Conservation (phyloP, 2,329 filamentous ascomycete species). For the Microcyclospora tardicrescens region DNA sequence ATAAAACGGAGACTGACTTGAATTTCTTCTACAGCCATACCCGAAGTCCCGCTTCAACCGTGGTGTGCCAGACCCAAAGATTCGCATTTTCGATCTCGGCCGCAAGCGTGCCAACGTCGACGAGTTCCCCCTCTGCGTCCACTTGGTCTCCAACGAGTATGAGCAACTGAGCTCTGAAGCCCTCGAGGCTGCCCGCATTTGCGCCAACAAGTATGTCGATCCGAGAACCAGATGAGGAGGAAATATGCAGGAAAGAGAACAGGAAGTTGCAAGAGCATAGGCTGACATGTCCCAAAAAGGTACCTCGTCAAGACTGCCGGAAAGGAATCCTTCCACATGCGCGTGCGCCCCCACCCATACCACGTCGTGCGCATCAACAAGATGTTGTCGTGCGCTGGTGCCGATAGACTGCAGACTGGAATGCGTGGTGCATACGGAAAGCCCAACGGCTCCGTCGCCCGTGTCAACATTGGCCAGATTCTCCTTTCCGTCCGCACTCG, state of each 20-base stretch:
- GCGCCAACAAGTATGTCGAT: conserved; percentile 82
- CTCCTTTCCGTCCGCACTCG: conserved; percentile 93
- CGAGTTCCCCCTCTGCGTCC: conserved; percentile 98
- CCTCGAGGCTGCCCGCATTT: conserved; percentile 98
- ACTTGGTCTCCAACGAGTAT: conserved; percentile 99
- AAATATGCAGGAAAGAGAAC: conserved; percentile 3
- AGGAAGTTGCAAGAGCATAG: background rate
- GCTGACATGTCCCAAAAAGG: conserved; percentile 23
- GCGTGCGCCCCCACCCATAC: conserved; percentile 86
- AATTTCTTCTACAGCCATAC: conserved; percentile 54
- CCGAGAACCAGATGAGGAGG: conserved; percentile 1
- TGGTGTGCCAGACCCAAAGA: conserved; percentile 61
- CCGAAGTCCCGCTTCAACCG: conserved; percentile 99
- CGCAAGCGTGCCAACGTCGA: conserved; percentile 94
- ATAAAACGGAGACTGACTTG: conserved; percentile 19
- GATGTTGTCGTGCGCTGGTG: conserved; percentile 99
- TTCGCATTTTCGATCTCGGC: conserved; percentile 62
- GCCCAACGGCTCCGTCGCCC: conserved; percentile 96
- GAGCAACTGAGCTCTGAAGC: conserved; percentile 99
- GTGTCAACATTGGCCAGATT: conserved; percentile 99
- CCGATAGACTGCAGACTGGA: conserved; percentile 99
- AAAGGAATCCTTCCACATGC: conserved; percentile 61
- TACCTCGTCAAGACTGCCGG: conserved; percentile 57
- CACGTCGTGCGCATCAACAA: conserved; percentile 99
- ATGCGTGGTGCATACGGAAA: conserved; percentile 99